These are phyloP conservation scores for Lactarius deliciosus DNA, from an alignment of 768 basidiomycete genomes.

Conservation along the genomic window DNA sequence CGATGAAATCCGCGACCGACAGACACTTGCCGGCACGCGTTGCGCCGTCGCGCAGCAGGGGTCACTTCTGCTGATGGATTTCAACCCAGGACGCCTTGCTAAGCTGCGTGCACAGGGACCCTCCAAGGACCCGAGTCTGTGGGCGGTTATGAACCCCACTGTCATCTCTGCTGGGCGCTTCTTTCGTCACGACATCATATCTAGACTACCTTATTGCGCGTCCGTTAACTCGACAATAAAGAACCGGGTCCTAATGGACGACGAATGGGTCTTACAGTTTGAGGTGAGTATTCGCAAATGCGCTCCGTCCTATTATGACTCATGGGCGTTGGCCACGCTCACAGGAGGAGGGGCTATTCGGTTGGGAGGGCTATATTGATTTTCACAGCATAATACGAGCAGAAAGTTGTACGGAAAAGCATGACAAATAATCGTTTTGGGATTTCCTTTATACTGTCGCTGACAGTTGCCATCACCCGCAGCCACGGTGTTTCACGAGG, in stretches of 20 bases:
- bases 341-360: slow-evolving; percentile 26
- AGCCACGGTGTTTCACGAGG: not conserved
- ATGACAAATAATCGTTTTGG: slow-evolving; percentile 82
- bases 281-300: slow-evolving; percentile 6
- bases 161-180: slow-evolving; percentile 10
- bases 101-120: not conserved
- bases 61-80: slow-evolving; percentile 23
- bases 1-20: slow-evolving; percentile 20
- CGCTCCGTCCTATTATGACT: not conserved
- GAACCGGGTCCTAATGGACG: slow-evolving; percentile 25
- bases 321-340: not conserved
- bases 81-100: slow-evolving; percentile 20
- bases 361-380: slow-evolving; percentile 26
- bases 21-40: slow-evolving; percentile 23
- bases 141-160: not conserved
- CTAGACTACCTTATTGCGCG: slow-evolving; percentile 17
- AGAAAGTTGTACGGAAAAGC: slow-evolving; percentile 87
- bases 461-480: not conserved
- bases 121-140: not conserved
- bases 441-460: not conserved
- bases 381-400: slow-evolving; percentile 58
- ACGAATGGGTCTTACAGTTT: slow-evolving; percentile 26
- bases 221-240: slow-evolving; percentile 1
- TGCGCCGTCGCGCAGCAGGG: slow-evolving; percentile 21
- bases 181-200: slow-evolving; percentile 18